Percentiles rank a stretch among this genome's conserved stretches.
These are phyloP conservation scores for Aechmea fasciata DNA, from an alignment of 176 grass and related monocot genomes.

Conservation along the genomic window DNA sequence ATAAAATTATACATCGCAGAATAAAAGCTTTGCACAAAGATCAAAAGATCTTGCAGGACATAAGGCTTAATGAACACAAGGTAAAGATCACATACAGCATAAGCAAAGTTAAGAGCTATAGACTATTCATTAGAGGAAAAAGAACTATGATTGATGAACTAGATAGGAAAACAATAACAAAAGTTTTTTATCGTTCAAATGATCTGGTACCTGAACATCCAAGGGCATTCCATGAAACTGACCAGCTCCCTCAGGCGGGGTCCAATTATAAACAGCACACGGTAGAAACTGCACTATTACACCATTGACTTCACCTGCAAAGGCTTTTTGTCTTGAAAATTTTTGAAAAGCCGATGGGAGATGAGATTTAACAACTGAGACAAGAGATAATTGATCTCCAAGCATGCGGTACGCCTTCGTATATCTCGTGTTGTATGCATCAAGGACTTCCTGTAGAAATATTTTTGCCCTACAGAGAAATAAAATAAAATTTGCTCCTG, in stretches of 20 bases:
- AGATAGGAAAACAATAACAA: not conserved
- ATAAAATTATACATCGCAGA: too few relatives aligned
- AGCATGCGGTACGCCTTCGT: conserved; percentile 60
- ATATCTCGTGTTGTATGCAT: conserved; percentile 56
- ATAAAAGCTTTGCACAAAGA: not conserved
- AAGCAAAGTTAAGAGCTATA: not conserved
- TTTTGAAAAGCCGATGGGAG: conserved; percentile 44
- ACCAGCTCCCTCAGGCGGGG: conserved; percentile 76
- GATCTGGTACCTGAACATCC: conserved; percentile 70
- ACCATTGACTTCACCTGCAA: conserved; percentile 65
- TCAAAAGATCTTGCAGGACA: not conserved
- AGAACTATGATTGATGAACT: not conserved
- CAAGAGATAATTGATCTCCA: conserved; percentile 79
- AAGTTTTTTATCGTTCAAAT: not conserved
- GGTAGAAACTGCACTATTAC: conserved; percentile 71
- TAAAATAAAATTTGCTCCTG: not conserved
- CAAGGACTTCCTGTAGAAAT: conserved; percentile 69
- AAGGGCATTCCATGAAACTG: conserved; percentile 98
- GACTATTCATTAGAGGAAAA: not conserved
- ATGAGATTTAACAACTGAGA: conserved; percentile 82
- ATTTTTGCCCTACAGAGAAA: conserved; percentile 41
- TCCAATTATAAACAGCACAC: conserved; percentile 90
- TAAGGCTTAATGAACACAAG: not conserved
- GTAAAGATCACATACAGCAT: too few relatives aligned
- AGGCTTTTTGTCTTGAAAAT: conserved; percentile 58